Base-by-base conservation (phyloP, 768 basidiomycete species). In the Pleurotus citrinopileatus region DNA sequence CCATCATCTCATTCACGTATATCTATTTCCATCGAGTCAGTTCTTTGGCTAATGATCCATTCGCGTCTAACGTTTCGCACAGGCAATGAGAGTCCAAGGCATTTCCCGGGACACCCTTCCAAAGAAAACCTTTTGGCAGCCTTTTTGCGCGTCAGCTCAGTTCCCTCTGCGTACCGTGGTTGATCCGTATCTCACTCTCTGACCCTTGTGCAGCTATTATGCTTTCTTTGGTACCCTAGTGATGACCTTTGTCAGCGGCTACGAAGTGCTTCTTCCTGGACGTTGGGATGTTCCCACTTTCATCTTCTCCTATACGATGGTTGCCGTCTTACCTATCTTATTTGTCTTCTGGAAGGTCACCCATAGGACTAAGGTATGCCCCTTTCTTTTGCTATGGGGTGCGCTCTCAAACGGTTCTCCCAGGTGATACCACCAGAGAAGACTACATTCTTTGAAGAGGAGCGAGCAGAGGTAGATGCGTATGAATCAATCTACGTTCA, bases 181-280 rank as follows among this genome's bases (percentile, higher is more conserved):
- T 13, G 13, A 2, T 36, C 15, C 15, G 5, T n/a, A 40, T 9
- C 5, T 23, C 23, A 15, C 3, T 10, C 42, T 22, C 55, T 36
- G 25, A 5, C 4, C 43, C 34, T 2, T 42, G 2, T 13, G 9
- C 34, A 78, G 78, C 10, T 81, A 77, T 54, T 80, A 79, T 52
- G 77, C 70, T 1, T 63, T 80, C 15, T 44, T 54, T 13, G 78
- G 75, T 13, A 79, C 76, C 19, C 57, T 73, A 17, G 64, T 67
- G 0, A 78, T 80, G 78, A 71, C 76, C 15, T 72, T 81, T 46
- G 72, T 80, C 0, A 68, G 75, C 15, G 79, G 78, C 0, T 80
- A 77, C 52, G 71, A 69, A 2, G 78, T 81, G n/a, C 80, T 81
- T 58, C 70, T 81, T 8, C 77, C 78, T 19, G 79, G 78, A 10